Base-by-base conservation (phyloP, 495 filamentous ascomycete species). In the Hamigera avellanea region DNA sequence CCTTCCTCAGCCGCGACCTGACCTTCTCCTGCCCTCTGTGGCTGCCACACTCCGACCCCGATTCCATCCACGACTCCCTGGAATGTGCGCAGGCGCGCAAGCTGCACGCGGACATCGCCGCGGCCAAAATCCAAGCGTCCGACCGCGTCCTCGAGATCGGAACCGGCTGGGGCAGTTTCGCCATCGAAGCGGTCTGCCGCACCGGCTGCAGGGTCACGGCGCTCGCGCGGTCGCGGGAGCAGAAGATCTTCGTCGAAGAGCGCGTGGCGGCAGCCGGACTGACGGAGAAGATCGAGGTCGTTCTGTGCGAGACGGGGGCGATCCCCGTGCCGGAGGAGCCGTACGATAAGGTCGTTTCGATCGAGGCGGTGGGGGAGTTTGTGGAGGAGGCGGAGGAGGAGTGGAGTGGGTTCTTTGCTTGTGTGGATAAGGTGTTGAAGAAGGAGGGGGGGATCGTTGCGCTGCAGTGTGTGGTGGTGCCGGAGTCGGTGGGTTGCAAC, bases 11-110 rank as follows among this genome's bases (percentile, higher is more conserved):
- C 1, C 54, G 66, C 3, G 80, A 84, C 40, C 83, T 85, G 80
- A 82, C 77, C 8, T 85, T 83, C 45, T 81, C 76, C 2, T 83
- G 80, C 42, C 75, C 80, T 0, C 79, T 83, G 30, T 83, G 78
- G 76, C 56, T 57, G 18, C 21, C 21, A 4, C 21, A 23, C 9
- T 23, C 21, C 9, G 21, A 23, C 9, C 21, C 21, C 21, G 21
- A 23, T 4, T 50, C 58, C 37, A 59, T 19, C 29, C 56, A 36
- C 39, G 76, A 83, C 39, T 64, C 60, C 6, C 57, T 83, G 1
- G 65, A 79, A 46, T 56, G 62, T 16, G 81, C 81, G 7, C 79
- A 84, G 49, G 64, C 70, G 44, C 68, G 64, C 0, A 85, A 86
- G 48, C 59, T 85, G 3, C 48, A 67, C 16, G 62, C 67, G 14